Evolutionary conservation across 1,284 basidiomycete species (phyloP), one percentile per base, ranked within the genome.

Genomic region (Apiotrichum sp.): DNA sequence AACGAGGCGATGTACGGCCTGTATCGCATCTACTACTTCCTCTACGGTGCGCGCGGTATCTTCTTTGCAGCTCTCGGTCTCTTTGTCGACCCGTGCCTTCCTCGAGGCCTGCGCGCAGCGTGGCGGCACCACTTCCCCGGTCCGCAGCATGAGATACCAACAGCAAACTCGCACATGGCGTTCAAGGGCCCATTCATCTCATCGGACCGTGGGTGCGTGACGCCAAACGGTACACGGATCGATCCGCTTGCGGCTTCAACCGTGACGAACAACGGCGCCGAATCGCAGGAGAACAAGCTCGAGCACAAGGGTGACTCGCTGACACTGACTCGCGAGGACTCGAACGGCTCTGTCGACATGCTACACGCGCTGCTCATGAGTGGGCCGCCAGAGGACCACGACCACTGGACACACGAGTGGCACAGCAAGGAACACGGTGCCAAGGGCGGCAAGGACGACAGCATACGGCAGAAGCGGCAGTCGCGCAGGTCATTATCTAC

Each of bases 1-100:
- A 51, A 16, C 10, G 22, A 32, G 1, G 33, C 53, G 1, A 47
- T 39, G 33, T 62, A 62, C 51, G 57, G 55, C 13, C 53, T 62
- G 36, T 62, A 62, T 52, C 44, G 47, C 52, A 40, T 62, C 36
- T 62, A 62, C 53, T 59, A 62, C 55, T 59, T 59, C 16, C 49
- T 62, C 39, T 62, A 59, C 36, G 61, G 61, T n/a, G 52, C 47
- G 6, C 50, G 61, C 2, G 58, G 61, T 11, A 52, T 59, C 13
- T 45, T 55, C n/a, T 62, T 62, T 45, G 61, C 50, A 14, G 34
- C 42, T 16, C 50, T 62, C 1, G 53, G 52, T 4, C 31, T 56
- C 11, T 50, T 62, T 13, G 60, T 62, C 44, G 60, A 62, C 42
- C 60, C 60, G 3, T 56, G 56, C n/a, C 44, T 62, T 5, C 40